These are phyloP conservation scores for Dictyostelium brefeldianum DNA, from an alignment of 78 protist species.

Conservation along the genomic window DNA sequence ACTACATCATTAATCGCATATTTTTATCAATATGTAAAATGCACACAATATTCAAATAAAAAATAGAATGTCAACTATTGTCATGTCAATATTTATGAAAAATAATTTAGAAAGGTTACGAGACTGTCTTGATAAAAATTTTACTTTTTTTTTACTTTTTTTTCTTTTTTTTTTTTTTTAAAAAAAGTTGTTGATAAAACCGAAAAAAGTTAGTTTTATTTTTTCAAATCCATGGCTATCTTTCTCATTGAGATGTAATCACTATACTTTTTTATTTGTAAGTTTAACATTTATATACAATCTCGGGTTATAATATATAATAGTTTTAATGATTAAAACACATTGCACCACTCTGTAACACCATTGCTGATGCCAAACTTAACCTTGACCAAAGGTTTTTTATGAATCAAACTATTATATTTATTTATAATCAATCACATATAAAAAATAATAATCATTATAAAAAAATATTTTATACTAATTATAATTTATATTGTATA, in stretches of 20 bases:
- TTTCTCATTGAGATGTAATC: neutral
- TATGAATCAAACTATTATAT: neutral
- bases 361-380: conserved; percentile 18
- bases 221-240: neutral
- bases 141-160: neutral
- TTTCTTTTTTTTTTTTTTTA: neutral
- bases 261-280: neutral
- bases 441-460: neutral
- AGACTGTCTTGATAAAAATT: no score
- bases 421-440: neutral
- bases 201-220: neutral
- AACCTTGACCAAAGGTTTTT: conserved; percentile 10
- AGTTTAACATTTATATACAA: neutral
- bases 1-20: no score
- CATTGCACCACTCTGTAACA: conserved; percentile 33
- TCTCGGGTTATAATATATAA: neutral
- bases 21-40: no score
- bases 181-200: neutral
- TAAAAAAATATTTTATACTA: neutral
- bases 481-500: neutral
- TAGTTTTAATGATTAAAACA: conserved; percentile 5
- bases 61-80: no score
- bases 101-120: no score
- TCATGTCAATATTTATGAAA: no score
- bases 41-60: no score